Evolutionary conservation across 352 stramenopile genomes (phyloP).

Genomic region (Pythium myriotylum): DNA sequence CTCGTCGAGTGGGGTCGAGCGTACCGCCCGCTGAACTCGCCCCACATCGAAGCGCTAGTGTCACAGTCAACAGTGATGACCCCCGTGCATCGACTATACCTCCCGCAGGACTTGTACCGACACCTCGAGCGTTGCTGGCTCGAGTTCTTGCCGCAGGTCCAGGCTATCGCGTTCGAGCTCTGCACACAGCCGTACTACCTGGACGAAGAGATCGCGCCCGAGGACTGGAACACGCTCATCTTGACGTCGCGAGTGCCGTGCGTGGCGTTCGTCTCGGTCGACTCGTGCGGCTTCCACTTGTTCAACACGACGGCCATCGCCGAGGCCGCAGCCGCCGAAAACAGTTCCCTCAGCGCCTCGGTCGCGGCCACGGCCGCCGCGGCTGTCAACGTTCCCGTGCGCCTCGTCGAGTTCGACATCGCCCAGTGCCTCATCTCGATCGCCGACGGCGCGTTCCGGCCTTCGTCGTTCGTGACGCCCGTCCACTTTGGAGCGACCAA

Average conservation of each 20-base stretch:
- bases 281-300: constrained; percentile 58
- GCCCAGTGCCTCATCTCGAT: constrained; percentile 44
- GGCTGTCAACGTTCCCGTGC: constrained; percentile 32
- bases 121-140: constrained; percentile 60
- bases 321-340: constrained; percentile 7
- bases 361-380: neutral
- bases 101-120: constrained; percentile 35
- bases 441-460: constrained; percentile 54
- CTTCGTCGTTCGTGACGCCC: constrained; percentile 40
- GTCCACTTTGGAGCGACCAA: constrained; percentile 48
- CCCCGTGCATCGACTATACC: constrained; percentile 46
- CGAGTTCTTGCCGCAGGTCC: constrained; percentile 56
- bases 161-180: constrained; percentile 61
- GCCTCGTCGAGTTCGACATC: constrained; percentile 70
- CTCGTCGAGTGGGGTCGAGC: constrained; percentile 38
- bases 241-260: constrained; percentile 28
- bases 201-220: constrained; percentile 46
- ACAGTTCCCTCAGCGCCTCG: neutral
- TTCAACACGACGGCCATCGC: constrained; percentile 30
- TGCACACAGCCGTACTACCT: constrained; percentile 48
- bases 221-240: constrained; percentile 42
- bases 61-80: constrained; percentile 40
- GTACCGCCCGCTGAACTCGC: constrained; percentile 15
- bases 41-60: constrained; percentile 17
- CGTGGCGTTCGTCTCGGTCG: constrained; percentile 39